Conservation (phyloP, 2,329 filamentous ascomycete species). For the Cladosporium sp. region DNA sequence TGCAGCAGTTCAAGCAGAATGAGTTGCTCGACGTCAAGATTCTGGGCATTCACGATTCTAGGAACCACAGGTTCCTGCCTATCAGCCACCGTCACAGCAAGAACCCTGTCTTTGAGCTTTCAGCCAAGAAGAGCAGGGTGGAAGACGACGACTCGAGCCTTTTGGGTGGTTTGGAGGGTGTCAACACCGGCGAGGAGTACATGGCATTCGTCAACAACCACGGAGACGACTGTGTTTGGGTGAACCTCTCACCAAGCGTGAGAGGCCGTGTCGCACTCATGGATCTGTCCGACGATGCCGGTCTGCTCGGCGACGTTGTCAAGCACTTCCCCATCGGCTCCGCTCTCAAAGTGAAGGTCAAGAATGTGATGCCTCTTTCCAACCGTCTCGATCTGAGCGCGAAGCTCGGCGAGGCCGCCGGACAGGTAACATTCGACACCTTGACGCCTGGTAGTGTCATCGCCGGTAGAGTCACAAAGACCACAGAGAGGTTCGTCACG, state of each 20-base stretch:
- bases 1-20: conserved; percentile 67
- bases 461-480: conserved; percentile 77
- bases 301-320: conserved; percentile 69
- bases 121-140: conserved; percentile 59
- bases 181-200: conserved; percentile 67
- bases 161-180: conserved; percentile 62
- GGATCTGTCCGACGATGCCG: conserved; percentile 83
- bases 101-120: conserved; percentile 78
- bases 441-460: conserved; percentile 77
- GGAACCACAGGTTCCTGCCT: conserved; percentile 85
- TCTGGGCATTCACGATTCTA: conserved; percentile 83
- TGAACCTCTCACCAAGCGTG: conserved; percentile 83
- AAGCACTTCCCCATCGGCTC: conserved; percentile 87
- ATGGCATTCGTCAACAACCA: conserved; percentile 91
- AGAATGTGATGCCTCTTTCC: conserved; percentile 66
- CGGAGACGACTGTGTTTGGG: conserved; percentile 75
- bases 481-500: conserved; percentile 76
- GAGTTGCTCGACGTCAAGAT: conserved; percentile 71
- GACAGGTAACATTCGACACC: conserved; percentile 63
- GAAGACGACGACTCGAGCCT: conserved; percentile 50
- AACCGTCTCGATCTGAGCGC: conserved; percentile 71
- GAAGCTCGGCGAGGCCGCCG: conserved; percentile 32
- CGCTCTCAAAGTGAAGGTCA: conserved; percentile 75
- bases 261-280: conserved; percentile 77
- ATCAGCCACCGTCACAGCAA: conserved; percentile 81